Base-by-base conservation (phyloP, 1,139 yeast species). In the Candida pseudoviswanathii region DNA sequence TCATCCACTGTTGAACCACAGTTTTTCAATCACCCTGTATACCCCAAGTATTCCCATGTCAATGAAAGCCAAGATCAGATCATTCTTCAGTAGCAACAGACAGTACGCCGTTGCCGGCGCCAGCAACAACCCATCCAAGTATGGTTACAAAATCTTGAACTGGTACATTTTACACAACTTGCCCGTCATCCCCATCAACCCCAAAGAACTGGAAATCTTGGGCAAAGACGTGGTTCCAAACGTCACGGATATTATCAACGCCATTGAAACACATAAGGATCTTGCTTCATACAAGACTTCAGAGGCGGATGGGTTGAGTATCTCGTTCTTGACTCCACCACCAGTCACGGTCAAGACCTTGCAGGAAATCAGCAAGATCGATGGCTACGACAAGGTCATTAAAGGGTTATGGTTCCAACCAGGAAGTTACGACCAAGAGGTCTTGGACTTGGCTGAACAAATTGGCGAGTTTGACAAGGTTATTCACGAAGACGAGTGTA, bases 351-450 rank as follows among this genome's bases (percentile, higher is more conserved):
- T 67, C 16, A 59, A 66, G 6, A 75, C 84, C 1, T 66, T 88
- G 44, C 64, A 73, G 42, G 77, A 75, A 42, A 70, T 78, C 22
- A 62, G 70, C 43, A 43, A 61, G 5, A 56, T 71, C 49, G 62
- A 65, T 1, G 67, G 71, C 2, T 69, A 65, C 58, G 55, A 64
- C 47, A 56, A 56, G 7, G 52, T 67, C 1, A 69, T 89, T 29
- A 79, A 78, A 56, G 84, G 86, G 0, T 69, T 87, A 29, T 89
- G 96, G 96, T 83, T 87, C 54, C 96, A 89, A 62, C 96, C 96
- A 0, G 96, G 96, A 0, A 78, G 89, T 33, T 86, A 79, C 55
- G 84, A 86, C 57, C 64, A 66, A 6, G 74, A 70, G n/a, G 85
- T 83, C 3, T 64, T 86, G 44, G 71, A 74, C 1, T 60, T 61